Evolutionary conservation across 1,284 basidiomycete genomes (phyloP), one percentile per base, ranked within the genome.

Genomic region (Leccinum griseonigrum): DNA sequence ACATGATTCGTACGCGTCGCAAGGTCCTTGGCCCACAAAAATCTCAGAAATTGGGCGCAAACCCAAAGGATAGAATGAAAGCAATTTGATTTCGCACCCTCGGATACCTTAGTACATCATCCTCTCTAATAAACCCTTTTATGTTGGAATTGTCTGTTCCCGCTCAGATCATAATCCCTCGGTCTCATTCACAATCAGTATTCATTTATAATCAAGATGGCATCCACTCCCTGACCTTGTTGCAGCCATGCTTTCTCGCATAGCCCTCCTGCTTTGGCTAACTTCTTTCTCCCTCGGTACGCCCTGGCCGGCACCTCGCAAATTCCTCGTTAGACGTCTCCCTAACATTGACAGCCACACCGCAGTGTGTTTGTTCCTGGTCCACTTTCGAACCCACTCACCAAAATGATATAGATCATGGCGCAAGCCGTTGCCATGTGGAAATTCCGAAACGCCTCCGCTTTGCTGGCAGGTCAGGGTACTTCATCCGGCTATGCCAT

Each of bases 1-100:
- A 97, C 76, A 97, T 97, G 95, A 87, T 95, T 57, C 81, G 78
- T 63, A 94, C 95, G 75, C 81, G 95, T 59, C 81, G 85, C 65
- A 94, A 91, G 77, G 86, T 93, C 3, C 79, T 95, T 58, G 86
- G 87, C 4, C 70, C 68, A 8, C 71, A 74, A 36, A 67, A 66
- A 50, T 62, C 68, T 1, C 61, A 60, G 26, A 74, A 69, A 58
- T 64, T 73, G 11, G 74, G 71, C 28, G 59, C 66, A 60, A 68
- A 68, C 51, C 65, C 68, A n/a, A 72, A 65, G 32, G 64, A 66
- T 51, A 66, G 69, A 61, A 14, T 40, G 3, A 73, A 75, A 50
- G 57, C 61, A 16, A 64, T 63, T 32, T 72, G 16, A 71, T 14
- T 2, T 57, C 36, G 54, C 31, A 22, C 40, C 18, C 26, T 38